A percentile compares a stretch with the other conserved stretches of the same genome.
These are phyloP conservation scores for Apiotrichum porosum DNA, from an alignment of 1,284 basidiomycete genomes.

Conservation along the genomic window DNA sequence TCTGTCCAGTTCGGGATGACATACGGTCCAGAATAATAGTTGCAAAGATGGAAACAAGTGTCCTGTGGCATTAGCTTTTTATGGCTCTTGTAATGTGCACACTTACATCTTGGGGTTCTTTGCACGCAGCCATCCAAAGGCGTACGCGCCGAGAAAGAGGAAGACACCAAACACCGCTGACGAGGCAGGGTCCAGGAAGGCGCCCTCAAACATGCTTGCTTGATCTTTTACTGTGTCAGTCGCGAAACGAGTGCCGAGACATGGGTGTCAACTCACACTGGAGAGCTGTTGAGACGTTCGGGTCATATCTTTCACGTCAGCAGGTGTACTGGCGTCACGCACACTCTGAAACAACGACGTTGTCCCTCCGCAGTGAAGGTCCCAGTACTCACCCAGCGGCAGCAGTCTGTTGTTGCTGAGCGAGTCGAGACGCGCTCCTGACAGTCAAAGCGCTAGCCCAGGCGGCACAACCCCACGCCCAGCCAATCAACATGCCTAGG, in stretches of 20 bases:
- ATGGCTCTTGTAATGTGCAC: too few species aligned
- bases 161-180: constrained; percentile 62
- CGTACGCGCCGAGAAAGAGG: constrained; percentile 61
- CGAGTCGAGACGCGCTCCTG: too few species aligned
- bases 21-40: constrained; percentile 40
- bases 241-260: too few species aligned
- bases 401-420: not conserved
- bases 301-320: too few species aligned
- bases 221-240: constrained; percentile 44
- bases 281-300: too few species aligned
- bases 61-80: constrained; percentile 10
- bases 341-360: not conserved
- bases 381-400: not conserved
- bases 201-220: constrained; percentile 62
- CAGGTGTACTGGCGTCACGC: too few species aligned
- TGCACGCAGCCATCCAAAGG: constrained; percentile 59
- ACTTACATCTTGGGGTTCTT: constrained; percentile 60
- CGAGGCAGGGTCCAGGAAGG: constrained; percentile 62
- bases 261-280: too few species aligned
- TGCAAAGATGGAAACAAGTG: constrained; percentile 58
- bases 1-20: constrained; percentile 1
- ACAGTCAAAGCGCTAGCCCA: too few species aligned
- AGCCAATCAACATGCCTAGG: constrained; percentile 62
- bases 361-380: not conserved
- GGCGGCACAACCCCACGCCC: constrained; percentile 67